Percentiles rank a stretch among this genome's conserved stretches.
Conservation (phyloP, 768 basidiomycete species). For the Galerina sulciceps region DNA sequence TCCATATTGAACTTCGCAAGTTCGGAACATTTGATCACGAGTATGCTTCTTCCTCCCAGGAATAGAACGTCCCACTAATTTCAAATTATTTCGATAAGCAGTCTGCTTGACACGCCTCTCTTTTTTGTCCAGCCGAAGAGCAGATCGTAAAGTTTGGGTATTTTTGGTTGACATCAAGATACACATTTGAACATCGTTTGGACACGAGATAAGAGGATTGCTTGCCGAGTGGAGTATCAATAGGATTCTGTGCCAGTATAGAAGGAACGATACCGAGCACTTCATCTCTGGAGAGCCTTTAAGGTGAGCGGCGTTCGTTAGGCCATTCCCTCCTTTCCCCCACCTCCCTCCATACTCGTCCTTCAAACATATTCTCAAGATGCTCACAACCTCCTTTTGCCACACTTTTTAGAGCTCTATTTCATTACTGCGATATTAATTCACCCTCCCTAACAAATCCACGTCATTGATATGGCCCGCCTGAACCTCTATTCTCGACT, state of each 20-base stretch:
- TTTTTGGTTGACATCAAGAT: too few relatives aligned
- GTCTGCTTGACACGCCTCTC: neutral
- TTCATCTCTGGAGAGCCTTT: neutral
- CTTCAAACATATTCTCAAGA: neutral
- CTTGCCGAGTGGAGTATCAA: neutral
- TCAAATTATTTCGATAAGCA: slow-evolving; percentile 2
- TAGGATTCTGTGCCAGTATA: neutral
- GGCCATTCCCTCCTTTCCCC: neutral
- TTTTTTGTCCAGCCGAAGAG: neutral
- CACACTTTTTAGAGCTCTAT: neutral
- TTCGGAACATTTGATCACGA: neutral
- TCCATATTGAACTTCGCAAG: slow-evolving; percentile 4
- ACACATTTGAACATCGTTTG: too few relatives aligned
- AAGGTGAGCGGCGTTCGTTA: neutral
- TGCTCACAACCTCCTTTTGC: neutral
- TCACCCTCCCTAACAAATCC: neutral
- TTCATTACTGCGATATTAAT: slow-evolving; percentile 10
- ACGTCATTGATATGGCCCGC: slow-evolving; percentile 9
- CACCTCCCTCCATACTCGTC: neutral
- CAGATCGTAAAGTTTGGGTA: neutral
- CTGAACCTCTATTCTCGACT: slow-evolving; percentile 19
- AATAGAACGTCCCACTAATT: neutral
- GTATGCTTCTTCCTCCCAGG: slow-evolving; percentile 11
- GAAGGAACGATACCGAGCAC: neutral
- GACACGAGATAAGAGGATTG: too few relatives aligned